Conservation (phyloP, 208 protist species). For the Zelonia costaricensis region DNA sequence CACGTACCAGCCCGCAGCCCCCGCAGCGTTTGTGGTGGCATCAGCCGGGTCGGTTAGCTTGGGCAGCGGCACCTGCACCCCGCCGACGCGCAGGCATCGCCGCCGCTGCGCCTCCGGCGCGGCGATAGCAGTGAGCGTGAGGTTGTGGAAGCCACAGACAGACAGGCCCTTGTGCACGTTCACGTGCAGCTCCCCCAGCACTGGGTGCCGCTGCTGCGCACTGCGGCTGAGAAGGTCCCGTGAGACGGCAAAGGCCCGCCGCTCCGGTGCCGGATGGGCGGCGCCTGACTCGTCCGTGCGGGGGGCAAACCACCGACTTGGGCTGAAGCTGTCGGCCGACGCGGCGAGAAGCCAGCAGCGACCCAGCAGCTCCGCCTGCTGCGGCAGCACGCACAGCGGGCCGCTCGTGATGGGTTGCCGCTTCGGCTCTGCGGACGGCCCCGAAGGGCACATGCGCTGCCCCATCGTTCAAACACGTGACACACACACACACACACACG, state of each 20-base stretch:
- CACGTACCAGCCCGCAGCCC: background rate
- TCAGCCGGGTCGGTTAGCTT: background rate
- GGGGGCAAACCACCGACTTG: slow-evolving; percentile 32
- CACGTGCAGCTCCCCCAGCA: slow-evolving; percentile 5
- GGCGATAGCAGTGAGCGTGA: background rate
- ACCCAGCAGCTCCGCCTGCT: slow-evolving; percentile 22
- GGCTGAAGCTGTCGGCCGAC: slow-evolving; percentile 21
- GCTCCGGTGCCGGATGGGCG: too few species aligned
- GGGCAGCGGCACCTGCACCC: slow-evolving; percentile 19
- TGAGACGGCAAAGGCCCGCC: slow-evolving; percentile 21
- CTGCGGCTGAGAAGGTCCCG: background rate
- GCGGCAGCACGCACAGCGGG: slow-evolving; percentile 1
- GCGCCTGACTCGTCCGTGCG: background rate
- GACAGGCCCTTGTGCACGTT: slow-evolving; percentile 12
- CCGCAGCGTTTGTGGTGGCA: background rate
- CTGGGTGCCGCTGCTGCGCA: slow-evolving; percentile 13
- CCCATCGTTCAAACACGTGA: too few species aligned
- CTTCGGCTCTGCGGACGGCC: background rate
- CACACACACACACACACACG: too few species aligned
- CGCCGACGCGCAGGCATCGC: slow-evolving; percentile 10
- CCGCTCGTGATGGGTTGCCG: background rate
- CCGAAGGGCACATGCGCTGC: slow-evolving; percentile 5
- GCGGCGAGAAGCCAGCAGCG: slow-evolving; percentile 33
- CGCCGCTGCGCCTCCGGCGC: background rate
- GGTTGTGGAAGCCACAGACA: slow-evolving; percentile 6